These are phyloP conservation scores for Trifolium fragiferum DNA, from an alignment of 306 rosid species.

Conservation along the genomic window DNA sequence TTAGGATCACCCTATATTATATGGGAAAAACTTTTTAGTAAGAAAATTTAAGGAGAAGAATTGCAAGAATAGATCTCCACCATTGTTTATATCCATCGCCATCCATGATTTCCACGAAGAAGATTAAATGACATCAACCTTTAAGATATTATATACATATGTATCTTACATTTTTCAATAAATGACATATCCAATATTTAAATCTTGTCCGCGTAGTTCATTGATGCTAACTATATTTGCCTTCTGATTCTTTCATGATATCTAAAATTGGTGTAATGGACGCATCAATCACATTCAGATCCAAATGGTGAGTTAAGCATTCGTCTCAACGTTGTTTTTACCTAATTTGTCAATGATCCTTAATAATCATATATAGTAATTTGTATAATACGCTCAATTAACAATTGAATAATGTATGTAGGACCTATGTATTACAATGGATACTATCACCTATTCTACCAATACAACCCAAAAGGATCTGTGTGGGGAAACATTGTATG, in stretches of 20 bases:
- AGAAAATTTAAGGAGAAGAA: too few relatives aligned
- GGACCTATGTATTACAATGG: conserved; percentile 85
- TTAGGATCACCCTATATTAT: too few relatives aligned
- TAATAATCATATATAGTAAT: neutral
- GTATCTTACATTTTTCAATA: too few relatives aligned
- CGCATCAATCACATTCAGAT: conserved; percentile 48
- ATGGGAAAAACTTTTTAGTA: too few relatives aligned
- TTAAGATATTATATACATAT: too few relatives aligned
- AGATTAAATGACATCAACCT: too few relatives aligned
- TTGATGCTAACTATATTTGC: conserved; percentile 23
- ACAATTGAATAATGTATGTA: conserved; percentile 21
- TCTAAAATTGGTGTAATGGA: conserved; percentile 38
- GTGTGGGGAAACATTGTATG: conserved; percentile 96
- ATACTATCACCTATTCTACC: conserved; percentile 80
- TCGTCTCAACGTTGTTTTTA: neutral
- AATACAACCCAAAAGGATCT: conserved; percentile 85
- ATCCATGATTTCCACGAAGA: too few relatives aligned
- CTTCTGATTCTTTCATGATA: conserved; percentile 19
- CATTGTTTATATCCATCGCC: too few relatives aligned
- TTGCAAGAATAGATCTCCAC: too few relatives aligned
- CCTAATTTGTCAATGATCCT: neutral
- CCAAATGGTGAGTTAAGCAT: conserved; percentile 76
- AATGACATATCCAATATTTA: too few relatives aligned
- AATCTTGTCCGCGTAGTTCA: too few relatives aligned
- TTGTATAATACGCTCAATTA: neutral